Percentiles rank a stretch among this genome's conserved stretches.
phyloP scores from a whole-genome alignment of 2,329 filamentous ascomycete genomes.

The Zymoseptoria crescenta region DNA sequence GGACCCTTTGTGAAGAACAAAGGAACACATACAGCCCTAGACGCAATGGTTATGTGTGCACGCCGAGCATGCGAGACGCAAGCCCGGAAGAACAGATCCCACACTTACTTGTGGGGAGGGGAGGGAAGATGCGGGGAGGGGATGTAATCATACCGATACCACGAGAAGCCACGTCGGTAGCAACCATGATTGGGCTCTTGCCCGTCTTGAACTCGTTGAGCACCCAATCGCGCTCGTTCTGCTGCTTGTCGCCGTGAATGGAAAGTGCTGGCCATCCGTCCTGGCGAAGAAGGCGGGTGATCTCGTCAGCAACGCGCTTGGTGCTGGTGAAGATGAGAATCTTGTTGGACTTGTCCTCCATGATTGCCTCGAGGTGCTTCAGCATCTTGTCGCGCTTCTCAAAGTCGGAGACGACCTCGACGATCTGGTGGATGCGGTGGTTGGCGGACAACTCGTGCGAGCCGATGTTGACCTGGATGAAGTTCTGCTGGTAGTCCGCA shows the following conservation, averaged over 20 bases:
- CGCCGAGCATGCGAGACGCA: slow-evolving; percentile 73
- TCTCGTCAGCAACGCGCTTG: slow-evolving; percentile 93
- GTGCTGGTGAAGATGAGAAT: slow-evolving; percentile 81
- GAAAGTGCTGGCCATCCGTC: slow-evolving; percentile 97
- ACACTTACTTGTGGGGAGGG: slow-evolving; percentile 43
- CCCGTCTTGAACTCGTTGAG: slow-evolving; percentile 99
- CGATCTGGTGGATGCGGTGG: slow-evolving; percentile 94
- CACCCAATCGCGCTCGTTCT: slow-evolving; percentile 99
- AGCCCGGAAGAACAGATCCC: slow-evolving; percentile 68
- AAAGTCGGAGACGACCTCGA: slow-evolving; percentile 90
- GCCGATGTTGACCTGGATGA: slow-evolving; percentile 98
- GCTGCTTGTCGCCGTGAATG: slow-evolving; percentile 98
- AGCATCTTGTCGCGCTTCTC: slow-evolving; percentile 98
- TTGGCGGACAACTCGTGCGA: slow-evolving; percentile 95
- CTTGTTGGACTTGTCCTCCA: slow-evolving; percentile 95
- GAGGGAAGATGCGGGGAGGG: slow-evolving; percentile 26
- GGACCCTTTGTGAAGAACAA: slow-evolving; percentile 75
- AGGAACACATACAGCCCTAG: slow-evolving; percentile 77
- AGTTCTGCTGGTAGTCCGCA: slow-evolving; percentile 83
- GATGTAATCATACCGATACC: slow-evolving; percentile 95
- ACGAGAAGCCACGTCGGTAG: slow-evolving; percentile 98
- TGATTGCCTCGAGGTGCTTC: slow-evolving; percentile 94
- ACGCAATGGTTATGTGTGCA: slow-evolving; percentile 76
- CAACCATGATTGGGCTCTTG: slow-evolving; percentile 99
- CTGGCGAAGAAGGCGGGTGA: slow-evolving; percentile 92